Evolutionary conservation across 2,329 filamentous ascomycete species (phyloP).

Genomic region (Exophiala oligosperma): DNA sequence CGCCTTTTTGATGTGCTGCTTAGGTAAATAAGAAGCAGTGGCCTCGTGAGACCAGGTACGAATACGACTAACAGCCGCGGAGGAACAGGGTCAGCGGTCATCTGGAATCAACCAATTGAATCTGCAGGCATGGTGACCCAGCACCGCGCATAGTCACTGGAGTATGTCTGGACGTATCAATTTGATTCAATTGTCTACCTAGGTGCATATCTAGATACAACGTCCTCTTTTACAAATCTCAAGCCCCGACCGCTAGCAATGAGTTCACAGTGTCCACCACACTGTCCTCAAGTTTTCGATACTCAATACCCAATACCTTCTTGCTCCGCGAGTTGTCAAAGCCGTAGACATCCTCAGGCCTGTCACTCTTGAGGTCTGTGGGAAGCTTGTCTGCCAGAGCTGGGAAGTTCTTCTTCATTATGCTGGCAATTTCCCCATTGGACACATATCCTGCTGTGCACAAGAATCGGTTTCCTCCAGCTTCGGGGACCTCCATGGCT

Average conservation of each 20-base stretch:
- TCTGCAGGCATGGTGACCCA: too few relatives aligned
- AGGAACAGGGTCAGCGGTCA: too few relatives aligned
- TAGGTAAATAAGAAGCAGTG: too few relatives aligned
- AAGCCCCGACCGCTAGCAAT: conserved; percentile 55
- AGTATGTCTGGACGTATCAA: not conserved
- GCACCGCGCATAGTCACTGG: not conserved
- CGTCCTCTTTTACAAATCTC: not conserved
- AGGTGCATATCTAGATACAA: not conserved
- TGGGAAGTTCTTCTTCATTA: conserved; percentile 44
- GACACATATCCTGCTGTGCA: conserved; percentile 42
- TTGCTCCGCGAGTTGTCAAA: conserved; percentile 43
- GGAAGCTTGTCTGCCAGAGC: conserved; percentile 44
- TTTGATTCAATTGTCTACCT: not conserved
- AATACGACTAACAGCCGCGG: too few relatives aligned
- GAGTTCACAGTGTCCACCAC: conserved; percentile 51
- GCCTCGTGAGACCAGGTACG: too few relatives aligned
- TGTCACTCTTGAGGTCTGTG: conserved; percentile 54
- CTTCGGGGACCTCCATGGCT: conserved; percentile 47
- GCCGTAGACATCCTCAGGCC: conserved; percentile 51
- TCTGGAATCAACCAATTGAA: too few relatives aligned
- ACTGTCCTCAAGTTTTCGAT: conserved; percentile 39
- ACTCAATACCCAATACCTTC: conserved; percentile 43
- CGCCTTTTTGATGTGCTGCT: too few relatives aligned
- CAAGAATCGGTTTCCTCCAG: conserved; percentile 49
- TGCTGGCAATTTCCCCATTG: conserved; percentile 44